phyloP scores from a whole-genome alignment of 2,329 filamentous ascomycete species.

The Paradendryphiella salina region DNA sequence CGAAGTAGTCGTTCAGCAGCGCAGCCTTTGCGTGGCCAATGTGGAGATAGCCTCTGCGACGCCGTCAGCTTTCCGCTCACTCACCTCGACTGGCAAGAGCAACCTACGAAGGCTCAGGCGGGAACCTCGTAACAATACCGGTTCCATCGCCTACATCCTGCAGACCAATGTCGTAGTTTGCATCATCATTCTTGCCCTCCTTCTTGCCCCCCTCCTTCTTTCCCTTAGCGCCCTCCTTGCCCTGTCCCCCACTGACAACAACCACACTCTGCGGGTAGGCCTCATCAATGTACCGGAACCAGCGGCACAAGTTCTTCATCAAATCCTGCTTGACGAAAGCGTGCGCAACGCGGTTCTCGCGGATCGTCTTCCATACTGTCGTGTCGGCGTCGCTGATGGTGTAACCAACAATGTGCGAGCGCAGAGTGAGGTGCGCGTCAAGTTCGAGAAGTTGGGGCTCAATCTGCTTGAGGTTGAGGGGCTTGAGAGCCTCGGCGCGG shows the following conservation, averaged over 20 bases:
- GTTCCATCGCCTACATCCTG: conserved; percentile 75
- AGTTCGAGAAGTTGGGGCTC: conserved; percentile 74
- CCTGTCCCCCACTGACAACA: conserved; percentile 53
- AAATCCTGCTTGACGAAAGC: conserved; percentile 78
- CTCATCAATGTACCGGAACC: conserved; percentile 86
- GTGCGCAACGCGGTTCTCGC: conserved; percentile 80
- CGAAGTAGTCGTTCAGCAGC: conserved; percentile 94
- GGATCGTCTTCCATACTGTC: conserved; percentile 80
- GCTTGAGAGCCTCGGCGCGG: conserved; percentile 56
- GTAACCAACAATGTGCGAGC: conserved; percentile 85
- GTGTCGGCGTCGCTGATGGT: conserved; percentile 74
- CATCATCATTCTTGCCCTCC: conserved; percentile 70
- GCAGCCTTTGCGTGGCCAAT: conserved; percentile 96
- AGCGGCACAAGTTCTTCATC: conserved; percentile 76
- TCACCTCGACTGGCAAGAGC: background rate
- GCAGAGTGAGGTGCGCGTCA: conserved; percentile 83
- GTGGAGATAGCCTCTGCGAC: conserved; percentile 73
- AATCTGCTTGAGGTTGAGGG: conserved; percentile 78
- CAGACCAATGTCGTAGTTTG: conserved; percentile 85
- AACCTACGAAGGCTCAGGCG: conserved; percentile 84
- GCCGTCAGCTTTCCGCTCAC: conserved; percentile 7
- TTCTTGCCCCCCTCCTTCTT: conserved; percentile 66
- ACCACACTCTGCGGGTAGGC: conserved; percentile 77
- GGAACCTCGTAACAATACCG: conserved; percentile 85
- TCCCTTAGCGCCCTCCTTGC: conserved; percentile 56